A percentile compares a stretch with the other conserved stretches of the same genome.
Evolutionary conservation across 805 yeast species (phyloP).

Genomic region (Wickerhamomyces chambardii): DNA sequence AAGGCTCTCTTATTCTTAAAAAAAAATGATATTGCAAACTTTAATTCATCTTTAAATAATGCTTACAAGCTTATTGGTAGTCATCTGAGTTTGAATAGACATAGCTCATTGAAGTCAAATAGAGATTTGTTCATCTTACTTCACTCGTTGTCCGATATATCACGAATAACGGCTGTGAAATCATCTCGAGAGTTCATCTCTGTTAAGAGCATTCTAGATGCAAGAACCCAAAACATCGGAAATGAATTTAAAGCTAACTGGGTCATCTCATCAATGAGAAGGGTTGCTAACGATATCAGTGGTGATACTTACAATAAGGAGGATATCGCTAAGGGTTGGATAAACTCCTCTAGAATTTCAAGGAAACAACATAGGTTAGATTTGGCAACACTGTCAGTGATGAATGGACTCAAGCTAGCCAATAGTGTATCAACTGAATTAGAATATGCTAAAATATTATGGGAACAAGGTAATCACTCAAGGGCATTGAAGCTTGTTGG

Average conservation of each 20-base stretch:
- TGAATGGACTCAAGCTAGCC: constrained; percentile 36
- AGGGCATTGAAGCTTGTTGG: constrained; percentile 68
- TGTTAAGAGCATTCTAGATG: constrained; percentile 9
- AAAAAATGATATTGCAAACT: constrained; percentile 21
- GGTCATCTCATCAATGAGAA: constrained; percentile 50
- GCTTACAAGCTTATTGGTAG: constrained; percentile 55
- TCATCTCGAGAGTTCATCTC: constrained; percentile 9
- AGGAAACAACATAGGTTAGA: constrained; percentile 63
- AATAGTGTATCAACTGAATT: constrained; percentile 40
- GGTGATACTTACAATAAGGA: constrained; percentile 12
- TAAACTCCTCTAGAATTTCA: constrained; percentile 54
- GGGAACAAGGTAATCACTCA: constrained; percentile 85
- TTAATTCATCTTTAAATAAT: constrained; percentile 31
- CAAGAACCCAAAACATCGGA: constrained; percentile 25
- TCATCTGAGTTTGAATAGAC: constrained; percentile 38
- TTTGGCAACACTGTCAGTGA: constrained; percentile 58
- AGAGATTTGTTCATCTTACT: constrained; percentile 39
- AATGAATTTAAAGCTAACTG: constrained; percentile 52
- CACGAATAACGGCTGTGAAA: constrained; percentile 21
- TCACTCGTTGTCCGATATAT: constrained; percentile 57
- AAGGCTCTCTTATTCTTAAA: constrained; percentile 43
- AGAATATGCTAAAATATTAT: constrained; percentile 73
- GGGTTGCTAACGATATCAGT: constrained; percentile 30
- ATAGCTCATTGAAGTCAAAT: constrained; percentile 42
- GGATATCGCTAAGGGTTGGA: constrained; percentile 40